phyloP scores from a whole-genome alignment of 78 protist genomes.

The Tieghemostelium lacteum region DNA sequence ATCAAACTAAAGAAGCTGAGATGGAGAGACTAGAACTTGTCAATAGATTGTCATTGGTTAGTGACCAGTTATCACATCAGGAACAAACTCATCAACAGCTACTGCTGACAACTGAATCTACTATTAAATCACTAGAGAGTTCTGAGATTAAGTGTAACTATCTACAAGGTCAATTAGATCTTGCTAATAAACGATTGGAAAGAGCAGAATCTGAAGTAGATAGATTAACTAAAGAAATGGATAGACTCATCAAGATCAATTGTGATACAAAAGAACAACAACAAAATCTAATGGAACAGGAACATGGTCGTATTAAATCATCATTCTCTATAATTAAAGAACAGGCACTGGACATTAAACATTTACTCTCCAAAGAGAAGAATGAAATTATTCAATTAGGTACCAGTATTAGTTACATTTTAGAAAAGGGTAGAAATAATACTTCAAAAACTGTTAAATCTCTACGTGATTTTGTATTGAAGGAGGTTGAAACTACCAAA shows the following conservation, averaged over 20 bases:
- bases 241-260: conserved; percentile 20
- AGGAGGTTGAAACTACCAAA: conserved; percentile 58
- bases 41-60: not conserved
- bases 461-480: conserved; percentile 32
- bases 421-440: conserved; percentile 30
- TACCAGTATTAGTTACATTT: not conserved
- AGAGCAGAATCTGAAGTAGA: conserved; percentile 71
- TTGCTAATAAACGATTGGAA: conserved; percentile 16
- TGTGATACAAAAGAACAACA: not conserved
- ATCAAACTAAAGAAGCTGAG: not conserved
- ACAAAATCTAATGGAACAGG: not conserved
- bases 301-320: not conserved
- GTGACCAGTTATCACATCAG: not conserved
- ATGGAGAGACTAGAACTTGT: conserved; percentile 1
- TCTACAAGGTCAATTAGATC: conserved; percentile 16
- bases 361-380: conserved; percentile 8
- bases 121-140: conserved; percentile 14
- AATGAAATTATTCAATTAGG: conserved; percentile 32
- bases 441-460: conserved; percentile 12
- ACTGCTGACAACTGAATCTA: not conserved
- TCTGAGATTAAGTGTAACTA: conserved; percentile 42
- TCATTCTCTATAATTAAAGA: conserved; percentile 13
- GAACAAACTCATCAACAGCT: not conserved
- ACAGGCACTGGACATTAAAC: conserved; percentile 1
- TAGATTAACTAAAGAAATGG: conserved; percentile 66